Evolutionary conservation across 1,139 yeast genomes (phyloP).

Genomic region (Sugiyamaella castrensis): DNA sequence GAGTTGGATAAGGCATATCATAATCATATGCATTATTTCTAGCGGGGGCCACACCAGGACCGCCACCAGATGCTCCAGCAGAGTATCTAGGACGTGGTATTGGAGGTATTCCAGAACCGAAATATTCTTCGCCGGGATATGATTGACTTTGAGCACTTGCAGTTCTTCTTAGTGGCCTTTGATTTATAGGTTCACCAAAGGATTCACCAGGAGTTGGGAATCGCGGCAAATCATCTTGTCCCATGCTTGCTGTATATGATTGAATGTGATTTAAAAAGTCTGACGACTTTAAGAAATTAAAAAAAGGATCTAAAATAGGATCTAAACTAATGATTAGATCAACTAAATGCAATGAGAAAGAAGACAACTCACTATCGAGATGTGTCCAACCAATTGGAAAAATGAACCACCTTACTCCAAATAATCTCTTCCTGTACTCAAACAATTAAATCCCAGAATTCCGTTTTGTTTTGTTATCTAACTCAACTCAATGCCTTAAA

Average conservation of each 20-base stretch:
- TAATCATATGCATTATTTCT: background rate
- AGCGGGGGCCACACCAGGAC: background rate
- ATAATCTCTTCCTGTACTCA: too few species aligned
- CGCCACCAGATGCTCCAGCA: background rate
- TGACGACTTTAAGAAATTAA: too few species aligned
- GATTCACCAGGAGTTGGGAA: conserved; percentile 32
- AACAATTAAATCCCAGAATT: too few species aligned
- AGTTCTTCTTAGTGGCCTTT: conserved; percentile 12
- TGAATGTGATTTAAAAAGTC: too few species aligned
- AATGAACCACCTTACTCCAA: too few species aligned
- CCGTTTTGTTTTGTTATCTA: too few species aligned
- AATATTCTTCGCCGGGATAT: conserved; percentile 10
- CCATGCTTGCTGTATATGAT: conserved; percentile 17
- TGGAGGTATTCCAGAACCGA: conserved; percentile 10
- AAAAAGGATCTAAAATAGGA: too few species aligned
- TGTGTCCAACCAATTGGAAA: too few species aligned
- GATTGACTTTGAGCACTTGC: conserved; percentile 9
- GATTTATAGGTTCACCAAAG: conserved; percentile 20
- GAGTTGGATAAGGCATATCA: conserved; percentile 15
- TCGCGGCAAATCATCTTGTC: conserved; percentile 30
- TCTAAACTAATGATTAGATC: too few species aligned
- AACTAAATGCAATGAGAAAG: too few species aligned
- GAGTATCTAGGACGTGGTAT: conserved; percentile 11
- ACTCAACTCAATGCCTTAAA: too few species aligned
- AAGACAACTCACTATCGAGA: too few species aligned